Percentiles rank a stretch among this genome's conserved stretches.
phyloP scores from a whole-genome alignment of 1,284 basidiomycete species.

The Papiliotrema laurentii region DNA sequence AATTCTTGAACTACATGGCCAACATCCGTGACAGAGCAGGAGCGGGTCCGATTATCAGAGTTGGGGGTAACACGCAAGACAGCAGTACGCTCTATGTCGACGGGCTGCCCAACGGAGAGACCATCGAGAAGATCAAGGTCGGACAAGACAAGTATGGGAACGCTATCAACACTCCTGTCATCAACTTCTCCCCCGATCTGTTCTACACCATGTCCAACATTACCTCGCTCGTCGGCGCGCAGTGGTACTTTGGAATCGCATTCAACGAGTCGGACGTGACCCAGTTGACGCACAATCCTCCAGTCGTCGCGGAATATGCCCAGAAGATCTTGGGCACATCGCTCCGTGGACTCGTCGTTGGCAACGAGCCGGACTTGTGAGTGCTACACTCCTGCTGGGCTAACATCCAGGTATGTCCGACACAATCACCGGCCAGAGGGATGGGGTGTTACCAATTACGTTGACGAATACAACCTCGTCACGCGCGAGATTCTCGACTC shows the following conservation, averaged over 20 bases:
- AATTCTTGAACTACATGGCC: constrained; percentile 70
- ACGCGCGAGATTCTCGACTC: constrained; percentile 47
- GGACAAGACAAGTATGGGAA: constrained; percentile 8
- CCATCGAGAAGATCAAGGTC: constrained; percentile 48
- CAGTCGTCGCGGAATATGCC: constrained; percentile 55
- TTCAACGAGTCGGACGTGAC: constrained; percentile 52
- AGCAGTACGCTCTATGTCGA: constrained; percentile 53
- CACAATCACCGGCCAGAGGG: constrained; percentile 34
- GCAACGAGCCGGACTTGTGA: constrained; percentile 68
- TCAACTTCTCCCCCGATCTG: constrained; percentile 58
- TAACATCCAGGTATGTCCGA: constrained; percentile 25
- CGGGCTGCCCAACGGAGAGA: constrained; percentile 50
- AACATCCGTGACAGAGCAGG: constrained; percentile 65
- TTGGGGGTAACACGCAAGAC: constrained; percentile 75
- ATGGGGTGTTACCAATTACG: constrained; percentile 53
- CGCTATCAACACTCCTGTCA: constrained; percentile 54
- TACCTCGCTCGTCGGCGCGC: constrained; percentile 54
- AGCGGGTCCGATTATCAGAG: constrained; percentile 59
- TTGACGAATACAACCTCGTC: constrained; percentile 54
- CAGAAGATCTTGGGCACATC: constrained; percentile 57
- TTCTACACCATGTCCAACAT: constrained; percentile 60
- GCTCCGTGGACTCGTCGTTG: constrained; percentile 56
- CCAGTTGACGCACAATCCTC: constrained; percentile 48
- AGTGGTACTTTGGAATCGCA: constrained; percentile 59
- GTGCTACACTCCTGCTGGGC: constrained; percentile 6